Evolutionary conservation across 208 protist genomes (phyloP).

Genomic region (Leishmania amazonensis): DNA sequence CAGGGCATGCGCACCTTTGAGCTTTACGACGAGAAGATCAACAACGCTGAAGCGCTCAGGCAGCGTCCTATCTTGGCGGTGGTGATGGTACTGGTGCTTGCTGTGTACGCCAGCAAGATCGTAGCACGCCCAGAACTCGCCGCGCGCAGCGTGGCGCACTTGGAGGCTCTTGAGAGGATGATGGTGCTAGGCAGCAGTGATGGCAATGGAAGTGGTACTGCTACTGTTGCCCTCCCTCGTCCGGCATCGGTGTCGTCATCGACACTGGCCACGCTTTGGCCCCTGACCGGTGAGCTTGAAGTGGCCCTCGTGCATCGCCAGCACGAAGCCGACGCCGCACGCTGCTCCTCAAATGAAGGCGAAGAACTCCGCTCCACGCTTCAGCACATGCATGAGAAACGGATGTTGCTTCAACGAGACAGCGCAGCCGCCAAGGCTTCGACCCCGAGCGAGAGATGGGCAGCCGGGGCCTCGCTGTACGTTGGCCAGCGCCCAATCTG

Average conservation of each 20-base stretch:
- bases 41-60: conserved; percentile 1
- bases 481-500: conserved; percentile 75
- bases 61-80: conserved; percentile 51
- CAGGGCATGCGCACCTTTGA: conserved; percentile 16
- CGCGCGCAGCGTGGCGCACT: conserved; percentile 30
- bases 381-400: conserved; percentile 21
- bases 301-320: conserved; percentile 45
- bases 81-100: conserved; percentile 48
- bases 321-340: conserved; percentile 46
- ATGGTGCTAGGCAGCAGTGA: conserved; percentile 4
- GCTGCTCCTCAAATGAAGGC: conserved; percentile 28
- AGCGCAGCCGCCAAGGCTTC: not conserved
- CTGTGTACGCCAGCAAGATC: conserved; percentile 33
- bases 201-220: not conserved
- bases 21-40: conserved; percentile 29
- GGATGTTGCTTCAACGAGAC: not conserved
- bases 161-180: conserved; percentile 35
- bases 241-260: not conserved
- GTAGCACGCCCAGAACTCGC: conserved; percentile 30
- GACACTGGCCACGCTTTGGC: conserved; percentile 25
- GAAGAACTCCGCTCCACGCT: conserved; percentile 13
- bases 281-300: conserved; percentile 39
- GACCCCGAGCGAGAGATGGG: conserved; percentile 49
- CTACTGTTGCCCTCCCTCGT: not conserved
- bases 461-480: conserved; percentile 48